These are phyloP conservation scores for Dicorynia guianensis DNA, from an alignment of 306 rosid genomes.

Conservation along the genomic window DNA sequence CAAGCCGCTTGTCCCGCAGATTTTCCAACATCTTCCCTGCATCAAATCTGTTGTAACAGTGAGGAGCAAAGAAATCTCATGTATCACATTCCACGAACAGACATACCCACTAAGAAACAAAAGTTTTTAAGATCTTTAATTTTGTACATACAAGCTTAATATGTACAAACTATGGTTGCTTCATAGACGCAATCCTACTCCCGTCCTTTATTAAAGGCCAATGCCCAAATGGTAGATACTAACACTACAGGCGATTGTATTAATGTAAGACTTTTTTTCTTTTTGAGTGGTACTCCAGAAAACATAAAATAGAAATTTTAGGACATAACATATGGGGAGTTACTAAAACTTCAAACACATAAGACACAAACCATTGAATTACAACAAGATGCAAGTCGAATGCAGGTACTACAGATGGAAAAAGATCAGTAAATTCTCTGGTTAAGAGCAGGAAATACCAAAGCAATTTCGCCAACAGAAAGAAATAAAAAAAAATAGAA, in stretches of 20 bases:
- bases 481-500: conserved; percentile 14
- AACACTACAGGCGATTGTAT: background rate
- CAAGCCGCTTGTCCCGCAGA: conserved; percentile 69
- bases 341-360: background rate
- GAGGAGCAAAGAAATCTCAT: conserved; percentile 3
- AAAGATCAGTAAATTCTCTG: background rate
- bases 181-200: background rate
- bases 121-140: background rate
- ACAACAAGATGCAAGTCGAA: conserved; percentile 15
- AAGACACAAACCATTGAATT: background rate
- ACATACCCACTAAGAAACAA: background rate
- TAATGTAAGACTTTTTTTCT: background rate
- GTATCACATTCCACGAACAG: conserved; percentile 31
- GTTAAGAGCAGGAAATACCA: conserved; percentile 25
- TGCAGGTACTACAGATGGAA: background rate
- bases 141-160: background rate
- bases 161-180: conserved; percentile 20
- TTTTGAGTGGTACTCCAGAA: background rate
- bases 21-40: conserved; percentile 76
- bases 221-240: background rate
- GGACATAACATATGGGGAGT: background rate
- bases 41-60: conserved; percentile 66
- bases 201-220: background rate
- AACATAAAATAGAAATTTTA: background rate
- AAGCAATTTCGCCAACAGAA: conserved; percentile 2